Percentiles rank a stretch among this genome's conserved stretches.
These are phyloP conservation scores for Starmerella bombicola DNA, from an alignment of 805 yeast genomes.

Conservation along the genomic window DNA sequence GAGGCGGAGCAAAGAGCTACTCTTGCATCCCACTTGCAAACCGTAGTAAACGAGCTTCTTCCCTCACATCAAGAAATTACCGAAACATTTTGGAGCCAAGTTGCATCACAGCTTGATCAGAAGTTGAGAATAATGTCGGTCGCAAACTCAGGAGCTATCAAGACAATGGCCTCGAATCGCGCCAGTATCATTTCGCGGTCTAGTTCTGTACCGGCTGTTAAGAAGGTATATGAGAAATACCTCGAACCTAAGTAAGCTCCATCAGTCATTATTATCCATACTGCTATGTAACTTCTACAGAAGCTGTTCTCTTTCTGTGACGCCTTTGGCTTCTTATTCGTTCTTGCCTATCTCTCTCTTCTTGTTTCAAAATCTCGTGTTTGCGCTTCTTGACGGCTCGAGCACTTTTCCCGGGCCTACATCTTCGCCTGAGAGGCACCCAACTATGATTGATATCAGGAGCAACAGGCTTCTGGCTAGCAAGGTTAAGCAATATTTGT, in stretches of 20 bases:
- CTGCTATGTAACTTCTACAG: no score
- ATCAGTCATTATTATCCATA: no score
- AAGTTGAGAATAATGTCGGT: conserved; percentile 25
- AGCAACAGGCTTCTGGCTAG: conserved; percentile 12
- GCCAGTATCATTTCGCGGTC: conserved; percentile 13
- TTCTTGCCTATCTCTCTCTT: conserved; percentile 8
- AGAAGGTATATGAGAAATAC: conserved; percentile 13
- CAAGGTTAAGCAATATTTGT: conserved; percentile 3
- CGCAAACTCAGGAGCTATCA: conserved; percentile 19
- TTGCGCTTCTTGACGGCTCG: conserved; percentile 6
- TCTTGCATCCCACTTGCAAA: neutral
- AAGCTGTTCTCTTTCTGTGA: no score
- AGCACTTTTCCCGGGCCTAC: conserved; percentile 23
- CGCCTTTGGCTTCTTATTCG: conserved; percentile 1
- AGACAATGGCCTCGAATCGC: conserved; percentile 10
- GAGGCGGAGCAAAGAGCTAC: conserved; percentile 14
- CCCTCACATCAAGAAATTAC: neutral
- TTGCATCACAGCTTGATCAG: conserved; percentile 28
- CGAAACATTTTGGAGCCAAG: conserved; percentile 27
- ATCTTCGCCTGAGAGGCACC: conserved; percentile 7
- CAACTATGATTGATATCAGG: conserved; percentile 20
- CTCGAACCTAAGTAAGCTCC: no score
- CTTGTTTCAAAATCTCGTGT: conserved; percentile 6
- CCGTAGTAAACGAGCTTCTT: neutral
- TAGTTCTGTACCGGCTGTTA: conserved; percentile 10